Base-by-base conservation (phyloP, 192 early-diverging fungal genomes). In the Dimargaris verticillata region DNA sequence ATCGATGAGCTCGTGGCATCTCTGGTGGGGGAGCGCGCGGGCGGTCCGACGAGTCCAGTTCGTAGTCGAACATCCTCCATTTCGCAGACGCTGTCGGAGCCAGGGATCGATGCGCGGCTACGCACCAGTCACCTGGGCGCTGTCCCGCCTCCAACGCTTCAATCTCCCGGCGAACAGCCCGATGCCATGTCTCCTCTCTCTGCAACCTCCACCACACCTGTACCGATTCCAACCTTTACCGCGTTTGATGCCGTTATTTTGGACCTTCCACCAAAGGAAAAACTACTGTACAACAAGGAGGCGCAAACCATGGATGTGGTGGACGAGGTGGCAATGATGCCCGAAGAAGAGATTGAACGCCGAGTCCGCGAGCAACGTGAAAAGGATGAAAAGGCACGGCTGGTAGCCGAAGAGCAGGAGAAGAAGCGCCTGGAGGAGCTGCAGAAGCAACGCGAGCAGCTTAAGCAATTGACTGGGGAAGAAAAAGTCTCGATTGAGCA, bases 231-330 rank as follows among this genome's bases (percentile, higher is more conserved):
- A 18, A 83, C 83, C 62, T 79, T 95, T 46, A 73, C 71, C 7
- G 78, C 81, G n/a, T 74, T 78, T 13, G 84, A 90, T 50, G 76
- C 86, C 50, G 78, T 85, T n/a, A 67, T 92, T 42, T 77, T 92
- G 57, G 95, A 98, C 66, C 79, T 92, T 66, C 76, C 90, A 49
- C 88, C 95, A 13, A 75, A 78, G 70, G 85, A 92, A 74, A 78
- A 75, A 53, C 84, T 95, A 18, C 78, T 80, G 28, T 97, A 97
- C 73, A 88, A 79, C 67, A 95, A 95, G 69, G 93, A 92, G 63
- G 79, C 84, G 7, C 88, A 90, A 66, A 88, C 87, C 5, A 68
- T 70, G 0, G 82, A 81, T 42, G 28, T 44, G 52, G n/a, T 46
- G 33, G 49, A 65, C 15, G 73, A 74, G 20, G 66, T 59, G 29